phyloP scores from a whole-genome alignment of 2,329 filamentous ascomycete species.

The Xylariaceae sp. region DNA sequence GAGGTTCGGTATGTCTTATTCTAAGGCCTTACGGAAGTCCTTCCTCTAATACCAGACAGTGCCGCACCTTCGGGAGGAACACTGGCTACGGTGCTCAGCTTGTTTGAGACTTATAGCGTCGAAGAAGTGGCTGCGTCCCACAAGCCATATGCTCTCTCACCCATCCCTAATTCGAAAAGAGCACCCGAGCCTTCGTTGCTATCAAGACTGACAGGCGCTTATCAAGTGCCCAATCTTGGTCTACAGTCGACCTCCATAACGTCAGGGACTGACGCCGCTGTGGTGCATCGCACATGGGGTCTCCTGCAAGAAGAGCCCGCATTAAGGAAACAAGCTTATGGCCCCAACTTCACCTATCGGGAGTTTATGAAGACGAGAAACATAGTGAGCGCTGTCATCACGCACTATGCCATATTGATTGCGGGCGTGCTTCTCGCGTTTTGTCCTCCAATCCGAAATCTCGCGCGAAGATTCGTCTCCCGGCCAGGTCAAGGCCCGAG shows the following conservation, averaged over 20 bases:
- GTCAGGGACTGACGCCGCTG: slow-evolving; percentile 46
- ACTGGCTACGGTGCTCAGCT: slow-evolving; percentile 59
- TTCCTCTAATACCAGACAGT: slow-evolving; percentile 30
- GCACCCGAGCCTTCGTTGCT: slow-evolving; percentile 37
- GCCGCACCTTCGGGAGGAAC: slow-evolving; percentile 60
- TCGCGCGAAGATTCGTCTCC: slow-evolving; percentile 43
- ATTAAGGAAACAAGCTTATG: slow-evolving; percentile 49
- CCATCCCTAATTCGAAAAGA: slow-evolving; percentile 43
- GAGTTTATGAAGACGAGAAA: slow-evolving; percentile 52
- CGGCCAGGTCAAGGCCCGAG: slow-evolving; percentile 54
- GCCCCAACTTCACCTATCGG: slow-evolving; percentile 55
- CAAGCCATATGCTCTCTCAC: slow-evolving; percentile 55
- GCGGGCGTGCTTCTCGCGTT: slow-evolving; percentile 40
- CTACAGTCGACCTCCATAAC: slow-evolving; percentile 52
- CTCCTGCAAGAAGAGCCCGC: slow-evolving; percentile 46
- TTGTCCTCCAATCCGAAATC: slow-evolving; percentile 41
- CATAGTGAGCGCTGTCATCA: slow-evolving; percentile 44
- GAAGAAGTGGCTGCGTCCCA: slow-evolving; percentile 44
- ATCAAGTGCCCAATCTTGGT: slow-evolving; percentile 49
- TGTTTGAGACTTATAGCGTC: slow-evolving; percentile 51
- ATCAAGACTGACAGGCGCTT: slow-evolving; percentile 48
- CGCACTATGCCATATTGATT: slow-evolving; percentile 48
- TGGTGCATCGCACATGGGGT: slow-evolving; percentile 62
- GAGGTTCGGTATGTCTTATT: slow-evolving; percentile 36
- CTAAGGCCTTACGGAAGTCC: neutral